phyloP scores from a whole-genome alignment of 495 filamentous ascomycete genomes.

The Recurvomyces mirabilis region DNA sequence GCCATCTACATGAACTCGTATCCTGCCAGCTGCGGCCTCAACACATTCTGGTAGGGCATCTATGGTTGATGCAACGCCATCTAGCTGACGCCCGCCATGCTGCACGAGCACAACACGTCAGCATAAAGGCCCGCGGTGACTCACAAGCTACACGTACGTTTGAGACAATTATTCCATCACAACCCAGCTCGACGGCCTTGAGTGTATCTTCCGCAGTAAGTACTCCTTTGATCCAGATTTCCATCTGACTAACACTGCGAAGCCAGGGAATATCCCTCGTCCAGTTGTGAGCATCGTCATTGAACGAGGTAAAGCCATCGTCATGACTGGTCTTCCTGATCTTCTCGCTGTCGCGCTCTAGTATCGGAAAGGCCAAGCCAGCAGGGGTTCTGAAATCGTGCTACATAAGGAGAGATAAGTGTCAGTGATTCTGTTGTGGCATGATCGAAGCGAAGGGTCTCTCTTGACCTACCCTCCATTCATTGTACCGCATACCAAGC shows the following conservation, averaged over 20 bases:
- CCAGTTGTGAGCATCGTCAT: slow-evolving; percentile 31
- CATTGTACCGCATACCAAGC: slow-evolving; percentile 24
- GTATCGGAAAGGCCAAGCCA: slow-evolving; percentile 20
- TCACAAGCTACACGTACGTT: too few species aligned
- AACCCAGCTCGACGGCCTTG: slow-evolving; percentile 26
- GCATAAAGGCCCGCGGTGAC: too few species aligned
- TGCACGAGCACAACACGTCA: too few species aligned
- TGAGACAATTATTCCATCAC: slow-evolving; percentile 34
- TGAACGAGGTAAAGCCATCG: slow-evolving; percentile 24
- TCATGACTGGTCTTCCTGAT: slow-evolving; percentile 23
- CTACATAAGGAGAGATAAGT: too few species aligned
- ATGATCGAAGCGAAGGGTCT: too few species aligned
- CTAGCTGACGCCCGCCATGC: slow-evolving; percentile 37
- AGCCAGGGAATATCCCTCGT: slow-evolving; percentile 30
- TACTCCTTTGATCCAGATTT: slow-evolving; percentile 37
- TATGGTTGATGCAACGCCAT: slow-evolving; percentile 36
- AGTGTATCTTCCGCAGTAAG: slow-evolving; percentile 29
- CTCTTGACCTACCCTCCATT: too few species aligned
- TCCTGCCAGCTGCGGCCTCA: slow-evolving; percentile 29
- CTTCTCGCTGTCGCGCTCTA: slow-evolving; percentile 14
- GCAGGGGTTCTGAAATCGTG: slow-evolving; percentile 23
- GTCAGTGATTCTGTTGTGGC: too few species aligned
- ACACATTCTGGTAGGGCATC: slow-evolving; percentile 38
- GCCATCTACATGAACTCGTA: slow-evolving; percentile 26
- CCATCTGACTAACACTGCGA: slow-evolving; percentile 27